These are phyloP conservation scores for Pharnaceum exiguum DNA, from an alignment of 148 eudicot species.

Conservation along the genomic window DNA sequence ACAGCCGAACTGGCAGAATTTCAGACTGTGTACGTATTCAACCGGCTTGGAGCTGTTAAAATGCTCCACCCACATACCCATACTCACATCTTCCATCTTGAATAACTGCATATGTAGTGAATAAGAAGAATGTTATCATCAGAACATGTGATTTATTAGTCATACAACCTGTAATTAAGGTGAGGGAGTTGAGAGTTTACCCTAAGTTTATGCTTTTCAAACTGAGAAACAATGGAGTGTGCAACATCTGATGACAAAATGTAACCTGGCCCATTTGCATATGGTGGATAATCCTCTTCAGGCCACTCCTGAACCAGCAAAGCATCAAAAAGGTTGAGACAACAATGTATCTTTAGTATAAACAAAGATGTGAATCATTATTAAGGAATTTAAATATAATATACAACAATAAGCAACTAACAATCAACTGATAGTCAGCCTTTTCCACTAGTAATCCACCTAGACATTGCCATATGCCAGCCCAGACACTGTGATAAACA, in stretches of 20 bases:
- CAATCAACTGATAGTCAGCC: neutral
- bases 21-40: slow-evolving; percentile 68
- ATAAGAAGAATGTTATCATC: neutral
- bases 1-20: slow-evolving; percentile 86
- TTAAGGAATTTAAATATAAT: neutral
- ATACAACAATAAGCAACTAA: neutral
- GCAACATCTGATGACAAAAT: slow-evolving; percentile 81
- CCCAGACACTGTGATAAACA: too few species aligned
- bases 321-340: slow-evolving; percentile 8
- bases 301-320: slow-evolving; percentile 77
- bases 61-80: slow-evolving; percentile 97
- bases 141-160: neutral
- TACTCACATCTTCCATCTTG: slow-evolving; percentile 97
- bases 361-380: neutral
- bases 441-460: too few species aligned
- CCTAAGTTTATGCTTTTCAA: slow-evolving; percentile 67
- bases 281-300: slow-evolving; percentile 85
- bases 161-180: neutral
- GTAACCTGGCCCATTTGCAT: slow-evolving; percentile 98
- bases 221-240: slow-evolving; percentile 54
- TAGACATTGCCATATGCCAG: too few species aligned
- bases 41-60: slow-evolving; percentile 57
- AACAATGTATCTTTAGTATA: neutral
- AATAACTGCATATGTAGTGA: slow-evolving; percentile 52
- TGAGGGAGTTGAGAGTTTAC: slow-evolving; percentile 25